Conservation (phyloP, 2,329 filamentous ascomycete species). For the Colletotrichum australisinense region DNA sequence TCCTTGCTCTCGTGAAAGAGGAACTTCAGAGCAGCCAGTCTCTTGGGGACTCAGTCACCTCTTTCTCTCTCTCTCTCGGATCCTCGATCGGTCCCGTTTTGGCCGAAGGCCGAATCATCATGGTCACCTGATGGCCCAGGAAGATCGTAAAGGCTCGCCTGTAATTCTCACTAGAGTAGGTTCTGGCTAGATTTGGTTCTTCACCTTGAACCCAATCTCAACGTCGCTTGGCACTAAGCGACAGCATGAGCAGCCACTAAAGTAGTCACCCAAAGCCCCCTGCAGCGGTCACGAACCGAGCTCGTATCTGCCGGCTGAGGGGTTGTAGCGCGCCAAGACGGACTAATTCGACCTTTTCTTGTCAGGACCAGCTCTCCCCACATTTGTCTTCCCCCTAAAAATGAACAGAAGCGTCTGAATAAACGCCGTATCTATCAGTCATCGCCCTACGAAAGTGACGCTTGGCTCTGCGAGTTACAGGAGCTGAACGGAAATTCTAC, state of each 20-base stretch:
- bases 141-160: background rate
- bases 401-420: background rate
- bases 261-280: background rate
- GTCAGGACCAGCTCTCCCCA: constrained; percentile 10
- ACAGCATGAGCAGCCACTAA: background rate
- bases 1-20: background rate
- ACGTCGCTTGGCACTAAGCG: background rate
- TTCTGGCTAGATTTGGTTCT: background rate
- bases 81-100: background rate
- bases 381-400: background rate
- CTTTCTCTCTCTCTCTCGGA: too few species aligned
- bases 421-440: background rate
- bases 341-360: constrained; percentile 25
- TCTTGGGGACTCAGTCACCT: background rate
- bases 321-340: constrained; percentile 24
- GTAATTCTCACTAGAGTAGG: background rate
- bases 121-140: background rate
- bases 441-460: background rate
- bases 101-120: background rate
- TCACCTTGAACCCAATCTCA: background rate
- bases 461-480: background rate
- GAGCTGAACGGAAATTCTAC: background rate
- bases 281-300: background rate
- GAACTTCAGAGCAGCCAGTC: too few species aligned
- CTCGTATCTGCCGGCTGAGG: constrained; percentile 26